Conservation (phyloP, 2,329 filamentous ascomycete genomes). For the Clonostachys sp. region DNA sequence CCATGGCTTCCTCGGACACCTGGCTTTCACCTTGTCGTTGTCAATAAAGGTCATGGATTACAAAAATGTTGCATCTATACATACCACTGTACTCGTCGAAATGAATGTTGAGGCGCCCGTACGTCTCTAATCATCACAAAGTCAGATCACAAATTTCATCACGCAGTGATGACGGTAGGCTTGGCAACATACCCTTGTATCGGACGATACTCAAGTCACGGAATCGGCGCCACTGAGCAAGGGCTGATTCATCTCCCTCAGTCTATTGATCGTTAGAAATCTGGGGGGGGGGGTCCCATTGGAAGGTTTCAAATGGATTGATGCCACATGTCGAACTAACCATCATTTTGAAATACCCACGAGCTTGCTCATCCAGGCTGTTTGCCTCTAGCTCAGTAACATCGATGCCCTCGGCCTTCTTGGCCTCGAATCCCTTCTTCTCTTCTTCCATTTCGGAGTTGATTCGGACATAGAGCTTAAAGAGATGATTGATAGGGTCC, state of each 20-base stretch:
- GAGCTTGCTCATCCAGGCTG: constrained; percentile 69
- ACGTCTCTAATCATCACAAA: constrained; percentile 38
- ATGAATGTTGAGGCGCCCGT: constrained; percentile 64
- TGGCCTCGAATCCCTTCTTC: constrained; percentile 58
- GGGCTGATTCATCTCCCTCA: constrained; percentile 56
- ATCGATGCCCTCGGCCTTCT: constrained; percentile 49
- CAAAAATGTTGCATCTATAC: background rate
- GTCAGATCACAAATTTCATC: background rate
- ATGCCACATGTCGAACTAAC: constrained; percentile 5
- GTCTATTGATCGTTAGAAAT: constrained; percentile 25
- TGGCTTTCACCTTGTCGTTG: constrained; percentile 61
- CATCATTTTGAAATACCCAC: constrained; percentile 68
- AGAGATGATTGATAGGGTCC: constrained; percentile 79
- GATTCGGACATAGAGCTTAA: constrained; percentile 77
- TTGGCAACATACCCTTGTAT: constrained; percentile 39
- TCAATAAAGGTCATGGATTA: background rate
- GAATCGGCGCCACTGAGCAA: constrained; percentile 62
- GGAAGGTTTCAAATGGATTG: background rate
- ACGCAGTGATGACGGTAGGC: background rate
- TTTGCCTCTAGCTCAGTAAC: constrained; percentile 41
- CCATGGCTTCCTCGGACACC: constrained; percentile 64
- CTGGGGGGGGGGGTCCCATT: background rate
- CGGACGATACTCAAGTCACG: constrained; percentile 62
- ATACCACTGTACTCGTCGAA: constrained; percentile 59
- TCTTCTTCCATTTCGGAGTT: constrained; percentile 63